Evolutionary conservation across 257 asterid genomes (phyloP), one percentile per base, ranked within the genome.

Genomic region (Schizonepeta tenuifolia): DNA sequence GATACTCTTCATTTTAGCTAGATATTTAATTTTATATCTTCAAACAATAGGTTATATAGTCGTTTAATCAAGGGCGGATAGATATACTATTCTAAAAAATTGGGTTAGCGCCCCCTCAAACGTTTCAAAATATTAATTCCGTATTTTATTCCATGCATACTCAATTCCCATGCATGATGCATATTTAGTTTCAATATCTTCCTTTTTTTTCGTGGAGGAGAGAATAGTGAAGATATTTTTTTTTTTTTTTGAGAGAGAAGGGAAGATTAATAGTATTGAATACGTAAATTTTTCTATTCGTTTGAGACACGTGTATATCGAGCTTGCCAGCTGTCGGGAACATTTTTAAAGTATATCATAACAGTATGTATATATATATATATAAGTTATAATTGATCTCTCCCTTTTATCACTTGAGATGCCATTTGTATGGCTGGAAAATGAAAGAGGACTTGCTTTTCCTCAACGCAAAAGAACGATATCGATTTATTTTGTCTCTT

Each of bases 381-480:
- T n/a, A n/a, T n/a, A n/a, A n/a, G 18, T 44, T 44, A 17, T 0
- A 43, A 4, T 26, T 11, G 15, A 24, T 43, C 2, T 66, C 26
- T 46, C 28, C 41, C 5, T 31, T 51, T 50, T 67, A 50, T 46
- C 62, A 28, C 31, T 31, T 17, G 2, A 54, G 24, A 69, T 20
- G 54, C 65, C 24, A 13, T 36, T 54, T 54, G 38, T 54, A 69
- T 36, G 35, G 54, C 54, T 38, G 26, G 65, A 69, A 69, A 54
- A 10, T 9, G 33, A 50, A 28, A 28, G 49, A 35, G 36, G 18
- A 54, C 1, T 69, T 69, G 65, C 65, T 69, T 69, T 49, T 21
- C 38, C 40, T 4, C 73, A 13, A 69, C 65, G 64, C 64, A 69
- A 69, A 33, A 20, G 51, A 68, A 21, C 18, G 65, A 69, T 41